phyloP scores from a whole-genome alignment of 441 rosid species.

The Eruca vesicaria region DNA sequence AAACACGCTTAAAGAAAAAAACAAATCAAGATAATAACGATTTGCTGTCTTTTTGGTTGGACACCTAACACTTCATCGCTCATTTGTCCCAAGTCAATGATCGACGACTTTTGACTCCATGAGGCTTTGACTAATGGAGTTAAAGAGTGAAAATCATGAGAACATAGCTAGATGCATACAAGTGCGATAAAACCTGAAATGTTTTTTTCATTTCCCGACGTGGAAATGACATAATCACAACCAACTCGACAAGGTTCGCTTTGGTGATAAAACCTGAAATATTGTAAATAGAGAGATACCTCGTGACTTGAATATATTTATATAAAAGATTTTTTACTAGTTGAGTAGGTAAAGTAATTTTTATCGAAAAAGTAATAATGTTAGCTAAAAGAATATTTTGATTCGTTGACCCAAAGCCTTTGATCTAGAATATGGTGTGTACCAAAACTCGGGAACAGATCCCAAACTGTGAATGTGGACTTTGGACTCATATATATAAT shows the following conservation, averaged over 20 bases:
- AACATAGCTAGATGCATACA: not conserved
- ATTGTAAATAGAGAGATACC: not conserved
- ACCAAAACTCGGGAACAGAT: not conserved
- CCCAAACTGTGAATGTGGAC: constrained; percentile 33
- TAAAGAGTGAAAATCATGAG: constrained; percentile 8
- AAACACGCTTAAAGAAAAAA: constrained; percentile 9
- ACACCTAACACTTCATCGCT: constrained; percentile 8
- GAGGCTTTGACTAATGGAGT: constrained; percentile 2
- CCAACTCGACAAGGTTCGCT: no score
- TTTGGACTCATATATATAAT: not conserved
- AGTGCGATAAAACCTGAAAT: constrained; percentile 11
- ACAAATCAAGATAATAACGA: not conserved
- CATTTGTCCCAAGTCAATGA: constrained; percentile 17
- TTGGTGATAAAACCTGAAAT: not conserved
- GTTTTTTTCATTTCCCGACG: no score
- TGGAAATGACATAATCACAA: no score
- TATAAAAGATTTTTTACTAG: not conserved
- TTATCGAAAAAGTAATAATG: not conserved
- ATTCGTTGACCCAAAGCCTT: constrained; percentile 21
- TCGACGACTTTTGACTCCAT: constrained; percentile 21
- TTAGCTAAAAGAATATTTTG: not conserved
- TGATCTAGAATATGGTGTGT: constrained; percentile 15
- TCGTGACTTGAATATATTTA: not conserved
- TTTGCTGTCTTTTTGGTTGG: constrained; percentile 14
- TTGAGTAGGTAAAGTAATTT: not conserved